Conservation (phyloP, 208 protist genomes). For the Trichomonas tenax region DNA sequence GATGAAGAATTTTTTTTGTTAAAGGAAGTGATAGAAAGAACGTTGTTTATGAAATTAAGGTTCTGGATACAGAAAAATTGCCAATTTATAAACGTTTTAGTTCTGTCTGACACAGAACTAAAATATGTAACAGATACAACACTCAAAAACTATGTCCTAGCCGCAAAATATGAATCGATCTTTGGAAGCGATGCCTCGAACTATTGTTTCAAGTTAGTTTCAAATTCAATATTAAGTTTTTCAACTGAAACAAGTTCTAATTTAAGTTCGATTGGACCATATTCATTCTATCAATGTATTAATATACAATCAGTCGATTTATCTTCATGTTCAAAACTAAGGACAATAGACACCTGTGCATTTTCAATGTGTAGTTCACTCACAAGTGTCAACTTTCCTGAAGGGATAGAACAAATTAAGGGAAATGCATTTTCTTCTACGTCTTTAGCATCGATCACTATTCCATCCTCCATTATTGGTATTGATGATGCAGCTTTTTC, state of each 20-base stretch:
- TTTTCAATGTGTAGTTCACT: not conserved
- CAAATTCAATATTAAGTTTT: not conserved
- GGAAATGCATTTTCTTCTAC: not conserved
- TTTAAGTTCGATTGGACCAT: not conserved
- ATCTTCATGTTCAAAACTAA: not conserved
- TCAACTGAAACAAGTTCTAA: not conserved
- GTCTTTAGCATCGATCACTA: not conserved
- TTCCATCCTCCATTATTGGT: not conserved
- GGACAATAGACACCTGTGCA: not conserved
- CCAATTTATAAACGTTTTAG: too few relatives aligned
- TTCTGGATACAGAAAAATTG: too few relatives aligned
- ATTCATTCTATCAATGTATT: not conserved
- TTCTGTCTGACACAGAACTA: too few relatives aligned
- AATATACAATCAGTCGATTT: not conserved
- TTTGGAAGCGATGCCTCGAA: not conserved
- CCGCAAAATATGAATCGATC: not conserved
- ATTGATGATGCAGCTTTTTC: not conserved
- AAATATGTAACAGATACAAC: too few relatives aligned
- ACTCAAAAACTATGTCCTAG: not conserved
- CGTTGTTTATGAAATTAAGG: too few relatives aligned
- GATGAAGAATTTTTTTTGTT: too few relatives aligned
- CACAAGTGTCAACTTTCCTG: not conserved
- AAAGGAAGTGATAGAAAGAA: too few relatives aligned
- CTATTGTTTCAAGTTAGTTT: not conserved
- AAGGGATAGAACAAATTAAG: not conserved